These are phyloP conservation scores for Mucor mucedo DNA, from an alignment of 371 early-diverging fungal species.

Conservation along the genomic window DNA sequence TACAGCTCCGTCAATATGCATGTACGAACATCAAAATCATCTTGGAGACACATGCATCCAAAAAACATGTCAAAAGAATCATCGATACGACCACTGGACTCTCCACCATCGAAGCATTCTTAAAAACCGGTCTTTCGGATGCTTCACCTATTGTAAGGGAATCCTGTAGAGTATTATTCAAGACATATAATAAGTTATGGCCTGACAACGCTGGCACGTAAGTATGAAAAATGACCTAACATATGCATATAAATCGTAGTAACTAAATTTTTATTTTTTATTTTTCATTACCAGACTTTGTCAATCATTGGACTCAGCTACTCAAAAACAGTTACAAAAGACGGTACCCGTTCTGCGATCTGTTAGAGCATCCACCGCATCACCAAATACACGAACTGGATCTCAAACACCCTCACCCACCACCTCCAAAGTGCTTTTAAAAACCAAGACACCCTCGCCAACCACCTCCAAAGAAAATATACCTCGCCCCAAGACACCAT, in stretches of 20 bases:
- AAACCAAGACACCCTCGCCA: too few relatives aligned
- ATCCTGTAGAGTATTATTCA: slow-evolving; percentile 36
- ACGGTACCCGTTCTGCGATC: background rate
- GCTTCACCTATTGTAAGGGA: slow-evolving; percentile 43
- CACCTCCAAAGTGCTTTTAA: background rate
- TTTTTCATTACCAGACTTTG: slow-evolving; percentile 1
- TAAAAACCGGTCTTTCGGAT: slow-evolving; percentile 42
- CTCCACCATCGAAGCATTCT: slow-evolving; percentile 21
- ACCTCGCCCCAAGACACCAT: too few relatives aligned
- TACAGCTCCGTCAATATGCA: slow-evolving; percentile 39
- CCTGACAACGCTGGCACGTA: slow-evolving; percentile 34
- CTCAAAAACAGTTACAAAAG: slow-evolving; percentile 14
- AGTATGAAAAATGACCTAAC: background rate
- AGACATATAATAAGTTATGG: slow-evolving; percentile 35
- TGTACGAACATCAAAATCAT: slow-evolving; percentile 34
- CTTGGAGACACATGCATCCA: slow-evolving; percentile 10
- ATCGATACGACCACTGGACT: slow-evolving; percentile 33
- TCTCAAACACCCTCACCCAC: background rate
- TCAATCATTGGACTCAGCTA: slow-evolving; percentile 9
- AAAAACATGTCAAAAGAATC: background rate
- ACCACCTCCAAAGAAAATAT: background rate
- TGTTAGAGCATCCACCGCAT: background rate
- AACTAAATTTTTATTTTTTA: too few relatives aligned
- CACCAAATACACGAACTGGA: background rate
- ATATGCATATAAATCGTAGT: too few relatives aligned